phyloP scores from a whole-genome alignment of 2,329 filamentous ascomycete species.

The Zymoseptoria crescenta region DNA sequence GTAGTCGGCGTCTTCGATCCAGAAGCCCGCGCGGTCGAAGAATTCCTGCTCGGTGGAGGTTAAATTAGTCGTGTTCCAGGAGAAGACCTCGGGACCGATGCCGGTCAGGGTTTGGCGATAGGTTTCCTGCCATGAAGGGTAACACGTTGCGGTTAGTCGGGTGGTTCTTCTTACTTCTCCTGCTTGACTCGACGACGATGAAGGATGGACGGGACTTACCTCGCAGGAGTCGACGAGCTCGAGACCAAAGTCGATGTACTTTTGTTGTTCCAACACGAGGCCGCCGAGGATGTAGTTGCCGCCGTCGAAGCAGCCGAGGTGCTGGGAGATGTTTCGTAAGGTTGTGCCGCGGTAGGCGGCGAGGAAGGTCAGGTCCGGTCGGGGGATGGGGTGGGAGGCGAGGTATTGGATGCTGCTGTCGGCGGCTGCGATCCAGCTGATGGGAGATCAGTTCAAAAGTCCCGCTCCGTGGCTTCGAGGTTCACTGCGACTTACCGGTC shows the following conservation, averaged over 20 bases:
- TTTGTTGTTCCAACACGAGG: slow-evolving; percentile 54
- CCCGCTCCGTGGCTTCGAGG: slow-evolving; percentile 29
- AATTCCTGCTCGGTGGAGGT: slow-evolving; percentile 44
- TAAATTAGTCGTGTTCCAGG: slow-evolving; percentile 31
- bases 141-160: background rate
- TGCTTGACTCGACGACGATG: too few relatives aligned
- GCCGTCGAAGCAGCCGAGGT: slow-evolving; percentile 71
- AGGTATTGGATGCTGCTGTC: slow-evolving; percentile 69
- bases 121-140: slow-evolving; percentile 41
- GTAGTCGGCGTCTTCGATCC: slow-evolving; percentile 55
- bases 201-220: background rate
- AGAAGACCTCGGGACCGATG: slow-evolving; percentile 64
- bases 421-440: slow-evolving; percentile 60
- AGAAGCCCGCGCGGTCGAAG: slow-evolving; percentile 63
- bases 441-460: background rate
- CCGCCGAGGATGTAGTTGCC: slow-evolving; percentile 82
- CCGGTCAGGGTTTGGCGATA: slow-evolving; percentile 61
- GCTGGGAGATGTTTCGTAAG: slow-evolving; percentile 34
- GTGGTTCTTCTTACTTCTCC: too few relatives aligned
- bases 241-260: slow-evolving; percentile 68
- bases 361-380: slow-evolving; percentile 66
- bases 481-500: slow-evolving; percentile 39
- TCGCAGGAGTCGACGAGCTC: slow-evolving; percentile 64
- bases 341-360: slow-evolving; percentile 47
- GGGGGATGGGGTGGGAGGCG: slow-evolving; percentile 56